These are phyloP conservation scores for Raddia guianensis DNA, from an alignment of 176 grass and related monocot genomes.

Conservation along the genomic window DNA sequence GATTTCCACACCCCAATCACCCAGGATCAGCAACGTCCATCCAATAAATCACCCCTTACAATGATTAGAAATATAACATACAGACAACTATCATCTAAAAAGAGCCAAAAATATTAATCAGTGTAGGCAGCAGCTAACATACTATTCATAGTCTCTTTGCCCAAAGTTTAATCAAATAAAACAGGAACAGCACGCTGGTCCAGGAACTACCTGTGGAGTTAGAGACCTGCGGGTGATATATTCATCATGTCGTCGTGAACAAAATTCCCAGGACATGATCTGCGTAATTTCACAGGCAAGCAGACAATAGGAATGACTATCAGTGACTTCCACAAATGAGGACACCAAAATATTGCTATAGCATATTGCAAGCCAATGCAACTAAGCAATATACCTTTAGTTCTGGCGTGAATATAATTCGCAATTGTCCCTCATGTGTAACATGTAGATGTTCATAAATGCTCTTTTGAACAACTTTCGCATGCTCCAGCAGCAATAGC, in stretches of 20 bases:
- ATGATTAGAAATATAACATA: background rate
- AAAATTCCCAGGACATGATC: conserved; percentile 99
- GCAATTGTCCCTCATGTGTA: conserved; percentile 81
- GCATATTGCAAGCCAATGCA: conserved; percentile 14
- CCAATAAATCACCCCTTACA: conserved; percentile 7
- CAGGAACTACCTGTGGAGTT: conserved; percentile 73
- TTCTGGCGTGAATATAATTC: conserved; percentile 96
- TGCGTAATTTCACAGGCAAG: conserved; percentile 41
- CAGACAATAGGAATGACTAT: conserved; percentile 44
- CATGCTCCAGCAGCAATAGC: conserved; percentile 80
- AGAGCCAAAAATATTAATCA: background rate
- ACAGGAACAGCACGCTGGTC: background rate
- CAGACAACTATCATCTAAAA: background rate
- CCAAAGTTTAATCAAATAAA: conserved; percentile 19
- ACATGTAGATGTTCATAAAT: conserved; percentile 92
- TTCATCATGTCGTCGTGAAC: conserved; percentile 80
- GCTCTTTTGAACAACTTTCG: conserved; percentile 89
- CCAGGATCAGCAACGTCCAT: conserved; percentile 4
- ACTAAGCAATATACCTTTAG: conserved; percentile 65
- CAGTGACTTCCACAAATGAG: conserved; percentile 40
- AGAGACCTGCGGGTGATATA: conserved; percentile 83
- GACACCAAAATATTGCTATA: background rate
- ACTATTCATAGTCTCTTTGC: background rate
- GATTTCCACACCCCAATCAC: conserved; percentile 8
- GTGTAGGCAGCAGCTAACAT: background rate